Evolutionary conservation across 1,284 basidiomycete species (phyloP).

Genomic region (Entoloma clypeatum): DNA sequence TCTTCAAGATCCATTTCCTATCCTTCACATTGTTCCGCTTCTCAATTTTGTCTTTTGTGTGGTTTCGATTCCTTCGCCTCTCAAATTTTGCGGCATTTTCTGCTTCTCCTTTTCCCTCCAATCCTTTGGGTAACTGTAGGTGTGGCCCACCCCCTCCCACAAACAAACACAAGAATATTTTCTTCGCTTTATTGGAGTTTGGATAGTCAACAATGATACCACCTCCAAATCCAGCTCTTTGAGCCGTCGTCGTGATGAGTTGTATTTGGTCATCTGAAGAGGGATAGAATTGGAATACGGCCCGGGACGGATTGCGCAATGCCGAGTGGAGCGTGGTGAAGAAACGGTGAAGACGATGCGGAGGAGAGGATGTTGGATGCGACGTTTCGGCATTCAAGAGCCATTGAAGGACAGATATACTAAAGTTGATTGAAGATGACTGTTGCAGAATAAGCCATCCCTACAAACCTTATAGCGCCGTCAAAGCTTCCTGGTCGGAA

Average conservation of each 20-base stretch:
- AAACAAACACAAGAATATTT: constrained; percentile 88
- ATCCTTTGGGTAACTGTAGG: constrained; percentile 67
- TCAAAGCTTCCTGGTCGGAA: constrained; percentile 97
- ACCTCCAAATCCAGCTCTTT: constrained; percentile 94
- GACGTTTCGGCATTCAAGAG: constrained; percentile 95
- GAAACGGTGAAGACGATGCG: constrained; percentile 88
- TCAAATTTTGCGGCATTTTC: constrained; percentile 60
- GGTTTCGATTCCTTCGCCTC: constrained; percentile 61
- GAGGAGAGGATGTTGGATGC: constrained; percentile 87
- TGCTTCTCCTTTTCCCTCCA: constrained; percentile 65
- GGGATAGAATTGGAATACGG: constrained; percentile 95
- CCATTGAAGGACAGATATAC: constrained; percentile 99
- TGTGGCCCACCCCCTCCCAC: constrained; percentile 70
- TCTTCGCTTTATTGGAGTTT: constrained; percentile 91
- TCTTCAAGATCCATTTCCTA: constrained; percentile 79
- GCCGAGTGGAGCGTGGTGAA: constrained; percentile 96
- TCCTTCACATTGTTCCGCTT: constrained; percentile 69
- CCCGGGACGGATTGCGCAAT: constrained; percentile 88
- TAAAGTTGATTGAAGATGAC: constrained; percentile 30
- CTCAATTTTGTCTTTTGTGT: constrained; percentile 46
- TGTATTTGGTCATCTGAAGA: constrained; percentile 94
- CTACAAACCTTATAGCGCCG: constrained; percentile 86
- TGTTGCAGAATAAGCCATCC: constrained; percentile 2
- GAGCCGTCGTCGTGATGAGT: constrained; percentile 91
- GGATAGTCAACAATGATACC: constrained; percentile 97